These are phyloP conservation scores for Russula emetica DNA, from an alignment of 768 basidiomycete genomes.

Conservation along the genomic window DNA sequence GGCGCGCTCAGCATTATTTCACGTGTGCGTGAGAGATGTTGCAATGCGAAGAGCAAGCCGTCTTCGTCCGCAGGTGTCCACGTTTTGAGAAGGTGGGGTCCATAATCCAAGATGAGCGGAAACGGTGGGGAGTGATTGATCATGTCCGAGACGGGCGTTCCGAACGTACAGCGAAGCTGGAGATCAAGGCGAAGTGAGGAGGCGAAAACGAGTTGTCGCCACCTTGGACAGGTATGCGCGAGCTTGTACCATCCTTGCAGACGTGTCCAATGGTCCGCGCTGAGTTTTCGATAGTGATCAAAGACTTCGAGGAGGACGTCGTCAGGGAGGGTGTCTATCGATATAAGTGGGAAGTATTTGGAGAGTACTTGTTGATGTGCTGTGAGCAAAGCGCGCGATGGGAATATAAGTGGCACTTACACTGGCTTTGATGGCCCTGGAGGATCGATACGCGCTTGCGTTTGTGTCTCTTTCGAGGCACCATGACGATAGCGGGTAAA, in stretches of 20 bases:
- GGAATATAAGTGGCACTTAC: not conserved
- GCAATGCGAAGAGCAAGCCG: constrained; percentile 3
- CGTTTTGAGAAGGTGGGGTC: constrained; percentile 1
- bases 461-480: constrained; percentile 2
- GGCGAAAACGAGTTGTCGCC: constrained; percentile 18
- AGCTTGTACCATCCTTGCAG: constrained; percentile 21
- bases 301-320: constrained; percentile 20
- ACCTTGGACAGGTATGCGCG: constrained; percentile 12
- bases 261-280: not conserved
- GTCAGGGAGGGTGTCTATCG: constrained; percentile 17
- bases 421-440: not conserved
- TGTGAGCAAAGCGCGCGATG: not conserved
- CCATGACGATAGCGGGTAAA: not conserved
- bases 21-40: not conserved
- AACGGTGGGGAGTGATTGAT: constrained; percentile 1
- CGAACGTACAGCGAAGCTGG: constrained; percentile 20
- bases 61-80: constrained; percentile 11
- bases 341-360: constrained; percentile 14
- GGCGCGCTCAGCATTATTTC: constrained; percentile 17
- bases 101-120: constrained; percentile 21
- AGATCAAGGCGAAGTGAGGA: constrained; percentile 18
- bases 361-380: not conserved
- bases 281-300: constrained; percentile 5
- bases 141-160: constrained; percentile 8
- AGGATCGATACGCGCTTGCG: not conserved